Percentiles rank a stretch among this genome's conserved stretches.
These are phyloP conservation scores for Globisporangium echinulatum DNA, from an alignment of 352 stramenopile species.

Conservation along the genomic window DNA sequence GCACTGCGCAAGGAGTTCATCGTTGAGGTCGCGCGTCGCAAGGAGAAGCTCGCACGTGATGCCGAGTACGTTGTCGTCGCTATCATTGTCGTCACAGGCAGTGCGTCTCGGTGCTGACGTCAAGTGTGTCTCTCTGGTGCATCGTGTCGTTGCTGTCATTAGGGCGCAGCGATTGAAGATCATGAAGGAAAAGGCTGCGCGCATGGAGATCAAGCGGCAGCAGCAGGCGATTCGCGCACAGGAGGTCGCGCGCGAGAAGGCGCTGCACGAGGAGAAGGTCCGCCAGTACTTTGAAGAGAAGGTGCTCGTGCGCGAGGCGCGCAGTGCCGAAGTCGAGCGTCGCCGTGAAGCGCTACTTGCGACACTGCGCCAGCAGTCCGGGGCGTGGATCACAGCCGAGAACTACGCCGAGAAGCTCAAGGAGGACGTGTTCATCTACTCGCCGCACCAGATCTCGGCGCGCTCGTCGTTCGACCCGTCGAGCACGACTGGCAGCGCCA, in stretches of 20 bases:
- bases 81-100: neutral
- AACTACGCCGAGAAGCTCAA: constrained; percentile 77
- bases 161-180: constrained; percentile 76
- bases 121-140: neutral
- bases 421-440: constrained; percentile 84
- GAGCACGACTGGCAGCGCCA: constrained; percentile 53
- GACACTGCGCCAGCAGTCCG: constrained; percentile 50
- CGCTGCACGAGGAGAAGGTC: constrained; percentile 70
- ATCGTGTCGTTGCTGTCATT: neutral
- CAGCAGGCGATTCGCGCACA: constrained; percentile 77
- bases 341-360: constrained; percentile 64
- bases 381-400: constrained; percentile 63
- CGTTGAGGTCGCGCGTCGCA: constrained; percentile 54
- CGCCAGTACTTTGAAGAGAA: constrained; percentile 79
- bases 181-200: constrained; percentile 82
- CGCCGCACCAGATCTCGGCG: constrained; percentile 59
- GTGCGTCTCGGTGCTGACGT: too few species aligned
- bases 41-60: constrained; percentile 78
- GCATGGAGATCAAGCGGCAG: constrained; percentile 84
- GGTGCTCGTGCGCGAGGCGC: constrained; percentile 59
- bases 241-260: constrained; percentile 78
- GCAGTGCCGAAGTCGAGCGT: constrained; percentile 50
- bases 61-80: constrained; percentile 49
- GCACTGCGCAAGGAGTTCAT: constrained; percentile 71
- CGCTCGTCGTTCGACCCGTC: constrained; percentile 66